Evolutionary conservation across 257 asterid genomes (phyloP), one percentile per base, ranked within the genome.

Genomic region (Nicotiana otophora): DNA sequence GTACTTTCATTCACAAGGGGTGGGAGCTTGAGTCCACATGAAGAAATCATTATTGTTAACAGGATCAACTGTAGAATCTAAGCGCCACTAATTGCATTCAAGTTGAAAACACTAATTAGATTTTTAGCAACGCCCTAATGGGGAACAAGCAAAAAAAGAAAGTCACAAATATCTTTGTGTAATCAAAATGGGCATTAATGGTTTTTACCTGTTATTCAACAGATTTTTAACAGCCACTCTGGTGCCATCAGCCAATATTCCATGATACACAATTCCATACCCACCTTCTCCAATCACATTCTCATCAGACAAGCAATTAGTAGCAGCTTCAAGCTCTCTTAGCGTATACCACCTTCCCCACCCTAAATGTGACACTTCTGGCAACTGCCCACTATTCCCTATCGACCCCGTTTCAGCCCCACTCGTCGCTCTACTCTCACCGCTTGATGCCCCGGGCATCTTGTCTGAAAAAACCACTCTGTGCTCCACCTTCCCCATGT

Each of bases 311-410:
- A 95, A 91, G 17, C 97, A 96, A 90, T 95, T 91, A 7, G 97
- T 93, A n/a, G 98, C 98, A 3, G 93, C 97, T 90, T 95, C 99
- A 2, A 96, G 99, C 89, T 96, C 99, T 88, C 99, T 90, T 87
- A 96, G 86, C 26, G 98, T 96, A 85, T 96, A 96, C 98, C 97
- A 96, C 75, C 97, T 88, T 83, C 99, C 99, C 99, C 99, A 96
- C 26, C 99, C 99, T 89, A 96, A 86, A 88, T 96, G 98, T 2
- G 99, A 96, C 75, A 96, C 98, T 86, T 94, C 99, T 4, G 99
- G 98, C 89, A 96, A 86, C 20, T 89, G 83, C 10, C 96, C 98
- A n/a, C 93, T 91, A 60, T 97, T 97, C 10, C 97, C 97, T 80
- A 85, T 83, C 0, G 99, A 94, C 28, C 91, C 92, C 4, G 94